Percentiles rank a stretch among this genome's conserved stretches.
Evolutionary conservation across 2,329 filamentous ascomycete genomes (phyloP).

Genomic region (Aspergillus fijiensis): DNA sequence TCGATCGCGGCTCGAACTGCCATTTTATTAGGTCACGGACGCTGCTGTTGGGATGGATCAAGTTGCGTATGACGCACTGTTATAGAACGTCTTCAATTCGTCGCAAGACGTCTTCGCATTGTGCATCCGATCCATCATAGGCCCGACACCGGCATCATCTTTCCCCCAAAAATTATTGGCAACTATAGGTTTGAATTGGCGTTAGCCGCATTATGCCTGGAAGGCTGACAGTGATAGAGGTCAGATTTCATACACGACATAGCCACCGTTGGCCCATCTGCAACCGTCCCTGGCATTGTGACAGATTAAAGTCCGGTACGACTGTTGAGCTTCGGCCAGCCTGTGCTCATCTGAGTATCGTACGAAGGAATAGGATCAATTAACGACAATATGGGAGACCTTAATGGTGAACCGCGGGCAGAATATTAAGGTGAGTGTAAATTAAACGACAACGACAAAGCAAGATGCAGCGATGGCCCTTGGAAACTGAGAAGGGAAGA

Average conservation of each 20-base stretch:
- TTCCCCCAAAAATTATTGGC: constrained; percentile 99
- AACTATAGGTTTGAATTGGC: constrained; percentile 50
- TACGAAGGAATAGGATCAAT: constrained; percentile 13
- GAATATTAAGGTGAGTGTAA: not conserved
- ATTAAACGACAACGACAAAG: constrained; percentile 8
- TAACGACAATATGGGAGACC: constrained; percentile 8
- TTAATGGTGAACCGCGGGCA: not conserved
- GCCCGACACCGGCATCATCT: constrained; percentile 91
- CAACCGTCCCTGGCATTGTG: constrained; percentile 60
- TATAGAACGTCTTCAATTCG: constrained; percentile 89
- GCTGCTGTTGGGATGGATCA: not conserved
- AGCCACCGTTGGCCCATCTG: constrained; percentile 64
- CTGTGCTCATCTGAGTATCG: constrained; percentile 32
- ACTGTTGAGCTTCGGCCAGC: constrained; percentile 37
- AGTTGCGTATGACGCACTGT: constrained; percentile 55
- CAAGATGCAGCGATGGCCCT: constrained; percentile 5
- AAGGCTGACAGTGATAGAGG: not conserved
- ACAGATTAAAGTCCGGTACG: constrained; percentile 16
- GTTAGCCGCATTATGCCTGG: constrained; percentile 7
- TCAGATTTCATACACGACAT: constrained; percentile 60
- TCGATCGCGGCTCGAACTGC: constrained; percentile 86
- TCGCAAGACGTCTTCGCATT: constrained; percentile 92
- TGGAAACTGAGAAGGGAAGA: constrained; percentile 10
- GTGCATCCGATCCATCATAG: constrained; percentile 91
- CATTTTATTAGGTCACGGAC: constrained; percentile 13